Evolutionary conservation across 345 rosid genomes (phyloP).

Genomic region (Atalantia buxifolia): DNA sequence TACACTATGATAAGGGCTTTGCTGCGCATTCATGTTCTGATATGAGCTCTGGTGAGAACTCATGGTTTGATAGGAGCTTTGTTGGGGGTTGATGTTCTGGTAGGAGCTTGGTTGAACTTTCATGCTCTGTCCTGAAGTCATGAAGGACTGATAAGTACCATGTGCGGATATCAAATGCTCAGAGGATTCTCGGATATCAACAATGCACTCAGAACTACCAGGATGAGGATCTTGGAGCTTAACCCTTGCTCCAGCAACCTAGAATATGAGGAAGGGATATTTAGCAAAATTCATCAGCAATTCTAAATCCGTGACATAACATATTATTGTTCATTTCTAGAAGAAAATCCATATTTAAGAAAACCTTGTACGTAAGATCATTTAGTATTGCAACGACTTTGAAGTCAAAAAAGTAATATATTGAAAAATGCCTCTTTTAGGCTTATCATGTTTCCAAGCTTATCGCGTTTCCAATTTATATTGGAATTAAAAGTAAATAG

Average conservation of each 20-base stretch:
- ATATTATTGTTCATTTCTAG: neutral
- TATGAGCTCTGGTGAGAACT: slow-evolving; percentile 13
- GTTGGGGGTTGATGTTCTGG: slow-evolving; percentile 8
- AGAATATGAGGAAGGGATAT: neutral
- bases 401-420: neutral
- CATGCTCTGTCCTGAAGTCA: slow-evolving; percentile 28
- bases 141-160: slow-evolving; percentile 16
- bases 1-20: slow-evolving; percentile 8
- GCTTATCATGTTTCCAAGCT: neutral
- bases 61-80: neutral
- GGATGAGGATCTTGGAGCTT: slow-evolving; percentile 29
- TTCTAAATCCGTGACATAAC: neutral
- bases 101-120: slow-evolving; percentile 22
- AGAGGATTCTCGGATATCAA: slow-evolving; percentile 23
- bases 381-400: too few species aligned
- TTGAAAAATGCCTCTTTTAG: neutral
- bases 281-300: neutral
- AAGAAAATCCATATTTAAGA: neutral
- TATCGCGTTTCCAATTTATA: neutral
- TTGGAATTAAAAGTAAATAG: neutral
- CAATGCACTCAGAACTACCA: slow-evolving; percentile 22
- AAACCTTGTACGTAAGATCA: neutral
- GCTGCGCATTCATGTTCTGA: slow-evolving; percentile 10
- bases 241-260: slow-evolving; percentile 36
- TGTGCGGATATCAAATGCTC: slow-evolving; percentile 27